Evolutionary conservation across 2,329 filamentous ascomycete genomes (phyloP).

Genomic region (Apiospora sp.): DNA sequence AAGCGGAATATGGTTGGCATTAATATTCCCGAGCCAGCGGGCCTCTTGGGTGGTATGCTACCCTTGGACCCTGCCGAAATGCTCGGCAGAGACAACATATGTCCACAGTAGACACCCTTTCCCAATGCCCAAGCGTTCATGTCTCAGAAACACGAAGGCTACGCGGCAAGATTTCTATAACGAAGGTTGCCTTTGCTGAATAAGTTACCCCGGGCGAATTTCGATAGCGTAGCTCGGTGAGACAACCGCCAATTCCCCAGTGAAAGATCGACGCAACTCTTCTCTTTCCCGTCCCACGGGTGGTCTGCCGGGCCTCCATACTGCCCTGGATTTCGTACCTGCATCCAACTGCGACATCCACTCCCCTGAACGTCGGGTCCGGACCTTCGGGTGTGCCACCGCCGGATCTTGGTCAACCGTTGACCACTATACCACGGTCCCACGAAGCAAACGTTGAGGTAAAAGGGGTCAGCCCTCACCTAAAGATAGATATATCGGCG

Average conservation of each 20-base stretch:
- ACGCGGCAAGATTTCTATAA: background rate
- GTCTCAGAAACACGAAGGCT: background rate
- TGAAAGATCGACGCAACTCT: background rate
- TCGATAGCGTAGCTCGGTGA: slow-evolving; percentile 1
- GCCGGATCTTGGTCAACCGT: background rate
- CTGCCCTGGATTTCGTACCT: background rate
- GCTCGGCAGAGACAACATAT: background rate
- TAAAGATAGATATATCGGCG: background rate
- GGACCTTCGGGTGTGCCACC: background rate
- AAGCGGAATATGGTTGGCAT: background rate
- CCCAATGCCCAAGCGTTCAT: background rate
- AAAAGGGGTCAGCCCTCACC: background rate
- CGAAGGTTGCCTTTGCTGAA: background rate
- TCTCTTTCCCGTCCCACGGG: background rate
- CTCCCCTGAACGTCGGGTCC: background rate
- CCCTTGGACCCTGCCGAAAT: background rate
- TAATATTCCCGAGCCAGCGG: background rate
- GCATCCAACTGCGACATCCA: background rate
- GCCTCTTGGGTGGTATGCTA: background rate
- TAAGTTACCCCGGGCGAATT: background rate
- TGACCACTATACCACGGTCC: background rate
- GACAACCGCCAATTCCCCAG: slow-evolving; percentile 1
- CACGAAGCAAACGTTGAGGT: background rate
- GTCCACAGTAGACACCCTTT: background rate
- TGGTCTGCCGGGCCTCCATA: background rate